A percentile compares a stretch with the other conserved stretches of the same genome.
Conservation (phyloP, 768 basidiomycete species). For the Tylopilus subfusipes region DNA sequence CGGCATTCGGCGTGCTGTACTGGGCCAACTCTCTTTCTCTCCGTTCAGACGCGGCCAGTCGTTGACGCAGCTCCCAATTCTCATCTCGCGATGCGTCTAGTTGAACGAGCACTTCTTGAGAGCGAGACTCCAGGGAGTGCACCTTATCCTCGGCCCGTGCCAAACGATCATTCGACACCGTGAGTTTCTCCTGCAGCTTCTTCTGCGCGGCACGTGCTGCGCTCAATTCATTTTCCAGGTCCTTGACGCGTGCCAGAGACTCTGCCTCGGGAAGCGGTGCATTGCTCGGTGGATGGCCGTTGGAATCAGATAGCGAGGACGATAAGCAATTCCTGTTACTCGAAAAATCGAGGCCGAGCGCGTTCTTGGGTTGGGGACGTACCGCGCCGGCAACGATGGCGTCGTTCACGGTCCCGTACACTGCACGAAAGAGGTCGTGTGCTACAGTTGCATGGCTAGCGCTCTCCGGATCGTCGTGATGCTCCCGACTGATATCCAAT, state of each 20-base stretch:
- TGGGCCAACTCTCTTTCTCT: constrained; percentile 16
- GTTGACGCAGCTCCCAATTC: constrained; percentile 22
- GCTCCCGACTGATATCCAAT: constrained; percentile 31
- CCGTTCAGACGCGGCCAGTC: constrained; percentile 21
- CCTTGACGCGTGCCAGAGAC: constrained; percentile 13
- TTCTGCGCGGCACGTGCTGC: constrained; percentile 13
- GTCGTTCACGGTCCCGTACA: constrained; percentile 27
- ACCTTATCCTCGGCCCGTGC: constrained; percentile 14
- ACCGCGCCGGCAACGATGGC: constrained; percentile 15
- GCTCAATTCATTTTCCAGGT: constrained; percentile 26
- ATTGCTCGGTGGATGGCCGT: not conserved
- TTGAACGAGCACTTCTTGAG: constrained; percentile 15
- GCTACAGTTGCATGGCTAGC: constrained; percentile 19
- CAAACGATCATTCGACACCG: constrained; percentile 13
- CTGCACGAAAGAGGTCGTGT: constrained; percentile 29
- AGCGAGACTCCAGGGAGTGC: constrained; percentile 20
- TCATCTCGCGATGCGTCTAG: constrained; percentile 22
- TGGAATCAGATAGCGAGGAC: not conserved
- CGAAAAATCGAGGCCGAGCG: constrained; percentile 27
- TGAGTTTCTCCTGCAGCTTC: constrained; percentile 20
- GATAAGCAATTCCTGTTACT: not conserved
- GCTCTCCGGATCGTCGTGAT: constrained; percentile 18
- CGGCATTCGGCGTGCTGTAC: constrained; percentile 10
- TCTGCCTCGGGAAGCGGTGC: not conserved
- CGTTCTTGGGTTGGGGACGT: constrained; percentile 16